These are phyloP conservation scores for Candida dubliniensis DNA, from an alignment of 1,139 yeast species.

Conservation along the genomic window DNA sequence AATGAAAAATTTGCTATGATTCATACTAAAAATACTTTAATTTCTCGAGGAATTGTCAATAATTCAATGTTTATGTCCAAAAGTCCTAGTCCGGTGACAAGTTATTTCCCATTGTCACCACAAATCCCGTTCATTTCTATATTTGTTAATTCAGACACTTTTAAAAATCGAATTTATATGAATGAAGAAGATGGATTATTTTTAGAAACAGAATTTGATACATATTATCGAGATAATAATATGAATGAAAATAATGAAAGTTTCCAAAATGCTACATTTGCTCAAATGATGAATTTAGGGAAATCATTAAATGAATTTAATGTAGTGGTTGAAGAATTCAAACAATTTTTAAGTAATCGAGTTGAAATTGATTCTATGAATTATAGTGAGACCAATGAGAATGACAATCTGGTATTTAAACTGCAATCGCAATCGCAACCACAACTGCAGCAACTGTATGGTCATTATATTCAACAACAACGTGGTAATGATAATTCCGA, in stretches of 20 bases:
- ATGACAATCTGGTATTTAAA: background rate
- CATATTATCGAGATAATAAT: background rate
- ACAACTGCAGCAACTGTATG: no score
- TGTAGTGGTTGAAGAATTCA: conserved; percentile 55
- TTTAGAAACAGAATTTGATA: conserved; percentile 6
- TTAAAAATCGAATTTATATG: conserved; percentile 28
- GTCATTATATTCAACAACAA: no score
- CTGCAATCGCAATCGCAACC: background rate
- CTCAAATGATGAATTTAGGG: conserved; percentile 45
- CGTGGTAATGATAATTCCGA: no score
- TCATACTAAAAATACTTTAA: conserved; percentile 12
- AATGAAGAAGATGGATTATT: conserved; percentile 29
- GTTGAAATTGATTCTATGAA: conserved; percentile 39
- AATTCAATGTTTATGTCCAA: background rate
- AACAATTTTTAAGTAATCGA: conserved; percentile 46
- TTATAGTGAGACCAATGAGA: conserved; percentile 14
- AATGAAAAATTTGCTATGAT: conserved; percentile 33
- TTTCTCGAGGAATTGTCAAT: conserved; percentile 2
- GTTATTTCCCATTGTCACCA: conserved; percentile 25
- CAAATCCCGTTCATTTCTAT: conserved; percentile 39
- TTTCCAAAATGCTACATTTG: conserved; percentile 6
- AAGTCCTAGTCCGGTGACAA: conserved; percentile 2
- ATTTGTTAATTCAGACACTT: conserved; percentile 32
- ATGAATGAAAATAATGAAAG: conserved; percentile 12
- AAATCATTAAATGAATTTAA: conserved; percentile 70